phyloP scores from a whole-genome alignment of 2,329 filamentous ascomycete genomes.

The Periglandula ipomoeae region DNA sequence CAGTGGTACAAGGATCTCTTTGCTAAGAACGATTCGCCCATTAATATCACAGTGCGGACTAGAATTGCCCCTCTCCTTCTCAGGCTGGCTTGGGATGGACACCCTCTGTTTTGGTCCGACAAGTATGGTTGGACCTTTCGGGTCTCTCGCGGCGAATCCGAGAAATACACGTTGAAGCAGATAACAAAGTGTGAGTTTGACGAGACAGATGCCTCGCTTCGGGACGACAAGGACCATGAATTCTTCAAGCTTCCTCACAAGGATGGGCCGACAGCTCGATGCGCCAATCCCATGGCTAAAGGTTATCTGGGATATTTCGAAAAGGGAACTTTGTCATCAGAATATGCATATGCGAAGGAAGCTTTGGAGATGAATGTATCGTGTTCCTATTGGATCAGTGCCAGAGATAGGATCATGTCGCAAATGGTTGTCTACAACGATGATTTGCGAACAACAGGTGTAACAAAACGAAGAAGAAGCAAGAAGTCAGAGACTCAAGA shows the following conservation, averaged over 20 bases:
- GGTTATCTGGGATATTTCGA: constrained; percentile 88
- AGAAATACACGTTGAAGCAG: constrained; percentile 60
- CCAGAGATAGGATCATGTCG: constrained; percentile 83
- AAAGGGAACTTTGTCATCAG: constrained; percentile 74
- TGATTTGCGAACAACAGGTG: constrained; percentile 32
- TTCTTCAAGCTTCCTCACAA: constrained; percentile 98
- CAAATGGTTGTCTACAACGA: constrained; percentile 88
- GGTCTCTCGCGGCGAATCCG: constrained; percentile 52
- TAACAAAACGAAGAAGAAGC: constrained; percentile 5
- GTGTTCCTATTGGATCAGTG: constrained; percentile 98
- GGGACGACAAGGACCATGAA: constrained; percentile 53
- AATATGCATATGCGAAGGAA: constrained; percentile 85
- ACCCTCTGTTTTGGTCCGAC: constrained; percentile 89
- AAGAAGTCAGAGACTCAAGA: constrained; percentile 14
- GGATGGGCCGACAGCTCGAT: constrained; percentile 78
- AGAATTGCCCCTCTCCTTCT: constrained; percentile 79
- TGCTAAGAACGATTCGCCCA: constrained; percentile 53
- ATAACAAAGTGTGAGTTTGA: constrained; percentile 72
- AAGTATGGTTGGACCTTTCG: constrained; percentile 88
- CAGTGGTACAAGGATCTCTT: constrained; percentile 95
- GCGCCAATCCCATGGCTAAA: constrained; percentile 82
- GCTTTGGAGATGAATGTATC: constrained; percentile 97
- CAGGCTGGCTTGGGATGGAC: constrained; percentile 76
- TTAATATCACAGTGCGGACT: constrained; percentile 76
- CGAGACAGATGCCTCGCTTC: constrained; percentile 56